phyloP scores from a whole-genome alignment of 441 rosid genomes.

The Pelargonium citronellum region DNA sequence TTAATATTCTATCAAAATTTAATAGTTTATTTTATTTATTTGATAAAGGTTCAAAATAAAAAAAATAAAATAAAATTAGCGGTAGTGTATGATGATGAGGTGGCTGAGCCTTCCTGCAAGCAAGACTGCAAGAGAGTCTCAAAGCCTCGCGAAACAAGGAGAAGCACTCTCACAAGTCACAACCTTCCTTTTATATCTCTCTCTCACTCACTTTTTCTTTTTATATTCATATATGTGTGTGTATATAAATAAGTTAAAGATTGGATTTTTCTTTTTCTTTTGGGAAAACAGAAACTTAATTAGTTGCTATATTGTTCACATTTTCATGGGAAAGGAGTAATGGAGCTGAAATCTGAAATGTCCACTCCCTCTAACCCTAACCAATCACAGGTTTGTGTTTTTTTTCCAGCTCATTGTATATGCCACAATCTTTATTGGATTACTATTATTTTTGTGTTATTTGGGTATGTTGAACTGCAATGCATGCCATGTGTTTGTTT shows the following conservation, averaged over 20 bases:
- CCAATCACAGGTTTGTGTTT: background rate
- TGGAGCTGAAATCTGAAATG: background rate
- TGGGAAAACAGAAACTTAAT: background rate
- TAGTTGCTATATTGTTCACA: background rate
- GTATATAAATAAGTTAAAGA: no score
- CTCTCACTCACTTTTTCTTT: background rate
- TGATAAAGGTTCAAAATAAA: no score
- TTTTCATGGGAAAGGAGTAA: background rate
- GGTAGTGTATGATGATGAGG: background rate
- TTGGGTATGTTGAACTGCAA: background rate
- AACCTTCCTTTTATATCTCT: background rate
- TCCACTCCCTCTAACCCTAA: background rate
- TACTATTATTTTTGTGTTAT: background rate
- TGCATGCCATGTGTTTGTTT: background rate
- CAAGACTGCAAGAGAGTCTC: background rate
- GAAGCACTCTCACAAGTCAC: background rate
- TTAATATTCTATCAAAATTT: no score
- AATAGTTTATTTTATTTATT: no score
- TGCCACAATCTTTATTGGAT: background rate
- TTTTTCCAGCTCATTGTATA: background rate
- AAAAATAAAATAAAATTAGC: background rate
- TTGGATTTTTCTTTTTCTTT: no score
- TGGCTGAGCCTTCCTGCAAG: background rate
- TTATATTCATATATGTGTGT: no score
- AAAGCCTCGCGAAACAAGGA: constrained; percentile 2